phyloP scores from a whole-genome alignment of 2,329 filamentous ascomycete genomes.

The Zalaria sp. region DNA sequence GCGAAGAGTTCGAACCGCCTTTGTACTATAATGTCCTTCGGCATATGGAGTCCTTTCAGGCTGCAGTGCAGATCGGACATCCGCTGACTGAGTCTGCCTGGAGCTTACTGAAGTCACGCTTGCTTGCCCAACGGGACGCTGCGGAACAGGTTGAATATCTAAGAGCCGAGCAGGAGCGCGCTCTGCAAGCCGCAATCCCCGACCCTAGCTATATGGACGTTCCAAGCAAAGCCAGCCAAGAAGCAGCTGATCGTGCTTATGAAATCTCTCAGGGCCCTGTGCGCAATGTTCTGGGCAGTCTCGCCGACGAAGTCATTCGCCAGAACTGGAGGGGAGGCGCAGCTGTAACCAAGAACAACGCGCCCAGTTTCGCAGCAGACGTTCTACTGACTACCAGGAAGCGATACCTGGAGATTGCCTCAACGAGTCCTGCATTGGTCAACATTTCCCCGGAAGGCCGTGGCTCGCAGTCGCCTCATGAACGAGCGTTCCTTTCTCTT shows the following conservation, averaged over 20 bases:
- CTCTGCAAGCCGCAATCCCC: conserved; percentile 31
- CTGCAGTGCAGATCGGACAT: conserved; percentile 54
- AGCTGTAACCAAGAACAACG: conserved; percentile 48
- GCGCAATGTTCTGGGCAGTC: conserved; percentile 47
- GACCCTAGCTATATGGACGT: conserved; percentile 33
- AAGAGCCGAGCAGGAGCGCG: conserved; percentile 22
- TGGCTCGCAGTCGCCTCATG: conserved; percentile 6
- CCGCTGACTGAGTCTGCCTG: conserved; percentile 57
- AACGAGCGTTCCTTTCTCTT: conserved; percentile 40
- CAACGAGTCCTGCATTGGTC: neutral
- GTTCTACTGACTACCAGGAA: conserved; percentile 38
- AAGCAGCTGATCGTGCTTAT: conserved; percentile 54
- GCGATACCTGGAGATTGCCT: conserved; percentile 2
- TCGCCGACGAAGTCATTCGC: conserved; percentile 57
- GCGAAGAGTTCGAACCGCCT: conserved; percentile 48
- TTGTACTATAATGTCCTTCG: conserved; percentile 47
- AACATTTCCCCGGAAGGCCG: conserved; percentile 22
- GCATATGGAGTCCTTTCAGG: conserved; percentile 61
- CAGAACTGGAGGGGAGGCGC: conserved; percentile 50
- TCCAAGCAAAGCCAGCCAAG: conserved; percentile 37
- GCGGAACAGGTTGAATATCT: conserved; percentile 44
- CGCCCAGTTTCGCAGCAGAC: conserved; percentile 56
- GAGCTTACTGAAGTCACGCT: conserved; percentile 52
- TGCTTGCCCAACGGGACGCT: conserved; percentile 50
- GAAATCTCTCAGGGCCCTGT: conserved; percentile 56